Evolutionary conservation across 441 rosid species (phyloP), one percentile per base, ranked within the genome.

Genomic region (Euphorbia celastroides): DNA sequence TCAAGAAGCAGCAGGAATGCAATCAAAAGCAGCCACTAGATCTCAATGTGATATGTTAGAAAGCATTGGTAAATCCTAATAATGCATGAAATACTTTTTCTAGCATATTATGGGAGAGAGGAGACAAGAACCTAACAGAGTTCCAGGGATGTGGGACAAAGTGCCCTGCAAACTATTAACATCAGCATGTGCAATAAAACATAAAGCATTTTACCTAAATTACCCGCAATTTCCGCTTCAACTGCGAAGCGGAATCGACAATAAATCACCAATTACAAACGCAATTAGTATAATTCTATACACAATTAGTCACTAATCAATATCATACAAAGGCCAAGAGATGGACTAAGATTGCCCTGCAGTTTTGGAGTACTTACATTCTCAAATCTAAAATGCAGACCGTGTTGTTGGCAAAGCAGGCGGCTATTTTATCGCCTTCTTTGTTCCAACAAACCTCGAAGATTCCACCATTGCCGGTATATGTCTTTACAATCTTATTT

Each of bases 361-460:
- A 27, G 26, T 72, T 56, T 42, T 59, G n/a, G 10, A 64, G 63
- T 38, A 61, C 55, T 83, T 78, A 95, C 97, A 92, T 87, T 84
- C 93, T 90, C 70, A 92, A 92, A 73, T 95, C 97, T 68, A 95
- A 70, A 70, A 95, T 95, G 64, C 96, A 88, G 0, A 90, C 97
- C 0, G 96, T 82, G 68, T 87, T 87, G 83, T 87, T 85, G 19
- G 98, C 95, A 66, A 83, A 94, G 65, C 98, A 95, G 2, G 95
- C 98, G 27, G 97, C 99, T 34, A 95, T 88, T 79, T 85, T 92
- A 80, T 85, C 89, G 51, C 99, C 97, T 78, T 95, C 98, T 78
- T 87, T 95, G 41, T 88, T 95, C 98, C 99, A 92, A 75, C 97
- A 90, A 69, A 92, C 99, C 78, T 95, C 97, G 62, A 88, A 95